Evolutionary conservation across 129 eudicot genomes (phyloP).

Genomic region (Helianthus annuus): HanXRQr2.0-SUNRISE NC_035434.2:172445609-172446108

Average conservation of each 20-base stretch:
- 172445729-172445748: too few relatives aligned
- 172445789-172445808: slow-evolving; percentile 11
- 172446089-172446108: slow-evolving; percentile 89
- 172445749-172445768: too few relatives aligned
- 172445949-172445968: slow-evolving; percentile 36
- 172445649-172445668: too few relatives aligned
- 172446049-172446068: slow-evolving; percentile 36
- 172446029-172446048: slow-evolving; percentile 40
- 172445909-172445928: slow-evolving; percentile 30
- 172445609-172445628: too few relatives aligned
- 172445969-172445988: slow-evolving; percentile 2
- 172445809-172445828: slow-evolving; percentile 18
- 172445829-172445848: slow-evolving; percentile 1
- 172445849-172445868: too few relatives aligned
- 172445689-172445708: too few relatives aligned
- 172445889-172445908: slow-evolving; percentile 24
- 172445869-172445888: too few relatives aligned
- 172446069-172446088: slow-evolving; percentile 63
- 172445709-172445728: too few relatives aligned
- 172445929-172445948: background rate
- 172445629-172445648: too few relatives aligned
- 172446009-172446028: slow-evolving; percentile 8
- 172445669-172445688: too few relatives aligned
- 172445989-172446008: slow-evolving; percentile 1
- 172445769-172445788: background rate